A percentile compares a stretch with the other conserved stretches of the same genome.
These are phyloP conservation scores for Daedaleopsis sinensis DNA, from an alignment of 768 basidiomycete species.

Conservation along the genomic window DNA sequence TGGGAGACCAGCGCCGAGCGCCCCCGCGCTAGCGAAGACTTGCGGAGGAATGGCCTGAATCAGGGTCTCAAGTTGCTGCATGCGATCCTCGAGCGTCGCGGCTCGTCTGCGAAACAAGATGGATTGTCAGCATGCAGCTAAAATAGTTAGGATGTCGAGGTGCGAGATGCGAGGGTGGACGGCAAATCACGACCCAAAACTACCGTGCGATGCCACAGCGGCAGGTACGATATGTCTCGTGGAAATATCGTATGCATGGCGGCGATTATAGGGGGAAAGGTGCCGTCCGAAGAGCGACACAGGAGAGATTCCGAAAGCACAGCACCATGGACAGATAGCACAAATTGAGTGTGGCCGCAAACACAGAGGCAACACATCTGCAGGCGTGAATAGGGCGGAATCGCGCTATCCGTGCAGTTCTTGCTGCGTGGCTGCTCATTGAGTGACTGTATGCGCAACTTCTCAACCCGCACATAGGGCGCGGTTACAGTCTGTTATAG, in stretches of 20 bases:
- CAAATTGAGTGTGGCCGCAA: too few relatives aligned
- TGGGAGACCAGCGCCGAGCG: conserved; percentile 35
- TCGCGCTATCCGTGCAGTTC: too few relatives aligned
- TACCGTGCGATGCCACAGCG: too few relatives aligned
- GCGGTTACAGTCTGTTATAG: too few relatives aligned
- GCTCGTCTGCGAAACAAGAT: conserved; percentile 55
- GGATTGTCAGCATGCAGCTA: not conserved
- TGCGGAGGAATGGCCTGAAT: conserved; percentile 85
- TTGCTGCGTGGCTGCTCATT: too few relatives aligned
- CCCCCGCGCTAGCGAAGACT: conserved; percentile 60
- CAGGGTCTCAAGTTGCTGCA: conserved; percentile 85
- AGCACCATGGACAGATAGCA: not conserved
- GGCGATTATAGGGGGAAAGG: not conserved
- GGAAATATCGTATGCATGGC: not conserved
- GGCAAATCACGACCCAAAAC: too few relatives aligned
- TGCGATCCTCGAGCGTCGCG: conserved; percentile 82
- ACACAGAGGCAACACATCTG: too few relatives aligned
- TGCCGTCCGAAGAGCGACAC: too few relatives aligned
- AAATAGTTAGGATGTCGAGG: not conserved
- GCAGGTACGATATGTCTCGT: not conserved
- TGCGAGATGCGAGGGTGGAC: too few relatives aligned
- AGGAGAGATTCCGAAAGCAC: not conserved
- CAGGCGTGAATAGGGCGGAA: too few relatives aligned
- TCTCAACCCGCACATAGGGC: too few relatives aligned
- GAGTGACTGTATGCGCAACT: too few relatives aligned